These are phyloP conservation scores for Lyophyllum atratum DNA, from an alignment of 768 basidiomycete genomes.

Conservation along the genomic window DNA sequence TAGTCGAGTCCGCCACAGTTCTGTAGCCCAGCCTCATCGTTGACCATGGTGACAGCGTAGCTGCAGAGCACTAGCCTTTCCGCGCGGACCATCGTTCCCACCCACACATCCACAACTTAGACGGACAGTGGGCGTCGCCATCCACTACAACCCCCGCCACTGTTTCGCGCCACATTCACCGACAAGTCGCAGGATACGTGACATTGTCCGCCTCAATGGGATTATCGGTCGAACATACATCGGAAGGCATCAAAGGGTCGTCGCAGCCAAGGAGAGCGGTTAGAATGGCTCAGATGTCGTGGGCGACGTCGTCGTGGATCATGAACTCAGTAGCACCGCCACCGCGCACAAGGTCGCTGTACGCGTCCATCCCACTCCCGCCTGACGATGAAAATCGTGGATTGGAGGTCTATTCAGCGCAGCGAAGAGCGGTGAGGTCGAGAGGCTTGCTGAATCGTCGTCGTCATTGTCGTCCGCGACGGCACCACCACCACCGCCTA, in stretches of 20 bases:
- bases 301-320: neutral
- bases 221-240: neutral
- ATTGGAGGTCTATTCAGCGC: neutral
- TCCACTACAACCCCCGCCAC: neutral
- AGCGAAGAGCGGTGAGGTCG: neutral
- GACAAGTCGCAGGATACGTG: too few relatives aligned
- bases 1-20: neutral
- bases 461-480: neutral
- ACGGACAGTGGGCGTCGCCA: neutral
- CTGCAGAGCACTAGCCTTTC: too few relatives aligned
- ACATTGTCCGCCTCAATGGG: neutral
- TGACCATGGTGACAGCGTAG: too few relatives aligned
- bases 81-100: too few relatives aligned
- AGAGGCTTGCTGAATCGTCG: neutral
- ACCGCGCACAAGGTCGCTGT: constrained; percentile 9
- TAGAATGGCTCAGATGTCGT: neutral
- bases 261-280: neutral
- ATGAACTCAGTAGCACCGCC: constrained; percentile 1
- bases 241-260: neutral
- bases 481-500: neutral
- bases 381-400: neutral
- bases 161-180: too few relatives aligned
- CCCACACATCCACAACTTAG: too few relatives aligned
- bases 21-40: too few relatives aligned
- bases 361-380: constrained; percentile 13